Evolutionary conservation across 441 rosid genomes (phyloP).

Genomic region (Corymbia calophylla): DNA sequence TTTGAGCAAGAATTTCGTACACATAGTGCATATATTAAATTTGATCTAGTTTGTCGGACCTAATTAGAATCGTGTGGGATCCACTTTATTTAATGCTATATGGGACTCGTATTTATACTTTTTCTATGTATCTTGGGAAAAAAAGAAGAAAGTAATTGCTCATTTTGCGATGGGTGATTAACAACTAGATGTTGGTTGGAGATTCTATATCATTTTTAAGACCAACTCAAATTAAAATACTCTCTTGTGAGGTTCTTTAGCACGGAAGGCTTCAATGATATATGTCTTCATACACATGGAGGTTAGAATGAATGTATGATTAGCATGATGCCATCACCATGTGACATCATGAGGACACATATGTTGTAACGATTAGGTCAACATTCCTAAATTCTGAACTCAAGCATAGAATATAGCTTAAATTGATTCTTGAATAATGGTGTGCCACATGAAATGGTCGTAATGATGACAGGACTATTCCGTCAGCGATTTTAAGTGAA

Average conservation of each 20-base stretch:
- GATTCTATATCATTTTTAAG: neutral
- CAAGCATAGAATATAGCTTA: rapidly evolving
- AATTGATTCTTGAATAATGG: rapidly evolving
- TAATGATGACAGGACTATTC: rapidly evolving
- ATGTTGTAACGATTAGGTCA: neutral
- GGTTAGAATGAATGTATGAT: neutral
- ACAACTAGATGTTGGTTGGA: neutral
- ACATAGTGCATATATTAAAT: neutral
- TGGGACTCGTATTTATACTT: neutral
- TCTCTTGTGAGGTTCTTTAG: rapidly evolving
- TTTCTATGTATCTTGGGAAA: neutral
- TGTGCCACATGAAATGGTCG: rapidly evolving
- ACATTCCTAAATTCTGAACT: neutral
- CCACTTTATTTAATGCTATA: neutral
- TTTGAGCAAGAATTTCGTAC: neutral
- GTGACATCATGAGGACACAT: neutral
- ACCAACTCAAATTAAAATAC: neutral
- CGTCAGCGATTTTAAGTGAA: rapidly evolving
- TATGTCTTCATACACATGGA: neutral
- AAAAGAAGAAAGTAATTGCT: neutral
- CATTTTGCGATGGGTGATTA: neutral
- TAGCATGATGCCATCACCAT: neutral
- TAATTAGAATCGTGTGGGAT: neutral
- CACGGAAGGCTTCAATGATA: neutral
- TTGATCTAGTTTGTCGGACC: neutral